Evolutionary conservation across 164 flowering plant genomes (phyloP).

Genomic region (Brasenia schreberi): DNA sequence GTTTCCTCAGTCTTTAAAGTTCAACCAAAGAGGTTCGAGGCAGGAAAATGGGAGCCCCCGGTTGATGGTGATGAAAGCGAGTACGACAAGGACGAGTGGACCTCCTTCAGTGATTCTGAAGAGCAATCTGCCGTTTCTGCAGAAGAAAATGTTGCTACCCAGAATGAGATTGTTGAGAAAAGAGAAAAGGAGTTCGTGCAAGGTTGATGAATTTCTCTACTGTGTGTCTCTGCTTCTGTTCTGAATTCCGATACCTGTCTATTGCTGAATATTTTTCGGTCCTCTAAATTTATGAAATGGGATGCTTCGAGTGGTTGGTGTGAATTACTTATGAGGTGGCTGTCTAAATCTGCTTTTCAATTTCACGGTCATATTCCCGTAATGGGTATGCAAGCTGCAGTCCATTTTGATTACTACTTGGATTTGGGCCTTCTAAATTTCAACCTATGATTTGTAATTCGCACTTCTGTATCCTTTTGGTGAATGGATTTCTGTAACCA

Average conservation of each 20-base stretch:
- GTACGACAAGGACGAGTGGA: neutral
- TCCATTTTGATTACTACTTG: no score
- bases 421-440: no score
- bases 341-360: neutral
- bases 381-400: no score
- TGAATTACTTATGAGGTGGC: neutral
- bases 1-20: neutral
- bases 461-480: no score
- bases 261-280: neutral
- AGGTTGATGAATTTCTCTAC: neutral
- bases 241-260: neutral
- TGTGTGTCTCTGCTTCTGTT: neutral
- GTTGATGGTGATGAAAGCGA: neutral
- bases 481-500: no score
- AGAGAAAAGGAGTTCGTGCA: neutral
- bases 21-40: neutral
- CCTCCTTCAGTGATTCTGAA: neutral
- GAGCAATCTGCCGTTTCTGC: neutral
- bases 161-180: neutral
- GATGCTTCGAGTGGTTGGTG: neutral
- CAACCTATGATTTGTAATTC: no score
- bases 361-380: no score
- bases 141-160: neutral
- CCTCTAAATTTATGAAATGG: neutral
- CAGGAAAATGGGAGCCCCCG: neutral